Percentiles rank a stretch among this genome's conserved stretches.
These are phyloP conservation scores for Solanum chiquidenum DNA, from an alignment of 257 asterid genomes.

Conservation along the genomic window DNA sequence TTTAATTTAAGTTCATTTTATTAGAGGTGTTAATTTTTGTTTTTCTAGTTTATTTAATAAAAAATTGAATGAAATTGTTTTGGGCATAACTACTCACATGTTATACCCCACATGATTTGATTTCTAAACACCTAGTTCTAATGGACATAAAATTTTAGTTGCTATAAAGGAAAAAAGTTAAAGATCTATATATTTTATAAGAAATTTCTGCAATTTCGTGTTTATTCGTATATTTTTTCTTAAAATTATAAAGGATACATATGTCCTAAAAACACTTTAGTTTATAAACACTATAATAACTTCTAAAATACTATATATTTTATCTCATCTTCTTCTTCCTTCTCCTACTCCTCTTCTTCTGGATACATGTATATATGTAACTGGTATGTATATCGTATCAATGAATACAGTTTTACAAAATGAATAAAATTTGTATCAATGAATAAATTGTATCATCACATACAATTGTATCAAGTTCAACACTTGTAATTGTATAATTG, in stretches of 20 bases:
- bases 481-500: not conserved
- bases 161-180: too few relatives aligned
- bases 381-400: too few relatives aligned
- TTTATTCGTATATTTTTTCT: too few relatives aligned
- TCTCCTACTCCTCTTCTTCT: not conserved
- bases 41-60: too few relatives aligned
- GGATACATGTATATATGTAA: too few relatives aligned
- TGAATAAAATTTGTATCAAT: not conserved
- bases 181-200: not conserved
- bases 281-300: not conserved
- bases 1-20: too few relatives aligned
- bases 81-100: not conserved
- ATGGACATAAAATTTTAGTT: too few relatives aligned
- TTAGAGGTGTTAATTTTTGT: too few relatives aligned
- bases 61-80: too few relatives aligned
- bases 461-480: not conserved
- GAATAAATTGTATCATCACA: too few relatives aligned
- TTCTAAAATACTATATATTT: not conserved
- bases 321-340: not conserved
- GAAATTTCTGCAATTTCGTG: not conserved
- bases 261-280: not conserved
- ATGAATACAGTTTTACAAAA: too few relatives aligned
- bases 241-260: not conserved
- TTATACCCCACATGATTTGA: not conserved
- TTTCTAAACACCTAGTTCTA: too few relatives aligned